These are phyloP conservation scores for Globisporangium uncinulatum DNA, from an alignment of 352 stramenopile genomes.

Conservation along the genomic window DNA sequence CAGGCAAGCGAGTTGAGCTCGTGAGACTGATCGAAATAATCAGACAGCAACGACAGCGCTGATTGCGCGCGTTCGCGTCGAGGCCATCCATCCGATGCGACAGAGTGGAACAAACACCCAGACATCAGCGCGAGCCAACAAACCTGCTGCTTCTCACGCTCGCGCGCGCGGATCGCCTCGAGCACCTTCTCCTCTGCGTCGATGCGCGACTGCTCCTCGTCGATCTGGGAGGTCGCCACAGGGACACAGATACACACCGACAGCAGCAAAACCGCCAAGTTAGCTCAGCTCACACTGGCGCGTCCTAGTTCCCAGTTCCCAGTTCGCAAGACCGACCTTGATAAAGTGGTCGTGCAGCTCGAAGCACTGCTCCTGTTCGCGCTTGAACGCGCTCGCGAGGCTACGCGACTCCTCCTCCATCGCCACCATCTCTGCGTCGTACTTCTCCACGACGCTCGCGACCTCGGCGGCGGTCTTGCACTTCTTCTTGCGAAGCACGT, in stretches of 20 bases:
- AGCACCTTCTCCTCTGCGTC: constrained; percentile 73
- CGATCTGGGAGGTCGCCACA: constrained; percentile 31
- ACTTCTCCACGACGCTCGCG: constrained; percentile 63
- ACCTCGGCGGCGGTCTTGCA: constrained; percentile 75
- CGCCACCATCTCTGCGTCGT: constrained; percentile 65
- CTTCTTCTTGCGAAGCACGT: constrained; percentile 75
- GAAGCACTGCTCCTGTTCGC: constrained; percentile 50
- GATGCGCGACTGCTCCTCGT: constrained; percentile 83
- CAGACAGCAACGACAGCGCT: not conserved
- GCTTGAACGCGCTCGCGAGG: constrained; percentile 34
- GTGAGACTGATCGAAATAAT: not conserved
- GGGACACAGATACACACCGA: no score
- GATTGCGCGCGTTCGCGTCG: not conserved
- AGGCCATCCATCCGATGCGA: not conserved
- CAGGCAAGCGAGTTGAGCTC: not conserved
- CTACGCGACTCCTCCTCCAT: constrained; percentile 50
- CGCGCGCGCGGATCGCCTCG: constrained; percentile 55
- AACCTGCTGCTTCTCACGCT: constrained; percentile 75
- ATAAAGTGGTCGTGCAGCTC: constrained; percentile 83
- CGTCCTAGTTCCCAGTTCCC: not conserved
- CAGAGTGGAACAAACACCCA: not conserved
- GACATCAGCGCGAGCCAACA: constrained; percentile 2
- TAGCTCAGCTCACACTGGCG: no score
- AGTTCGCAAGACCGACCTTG: constrained; percentile 29
- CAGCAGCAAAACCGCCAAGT: no score